Percentiles rank a stretch among this genome's conserved stretches.
These are phyloP conservation scores for Aspergillus candidus DNA, from an alignment of 2,329 filamentous ascomycete genomes.

Conservation along the genomic window DNA sequence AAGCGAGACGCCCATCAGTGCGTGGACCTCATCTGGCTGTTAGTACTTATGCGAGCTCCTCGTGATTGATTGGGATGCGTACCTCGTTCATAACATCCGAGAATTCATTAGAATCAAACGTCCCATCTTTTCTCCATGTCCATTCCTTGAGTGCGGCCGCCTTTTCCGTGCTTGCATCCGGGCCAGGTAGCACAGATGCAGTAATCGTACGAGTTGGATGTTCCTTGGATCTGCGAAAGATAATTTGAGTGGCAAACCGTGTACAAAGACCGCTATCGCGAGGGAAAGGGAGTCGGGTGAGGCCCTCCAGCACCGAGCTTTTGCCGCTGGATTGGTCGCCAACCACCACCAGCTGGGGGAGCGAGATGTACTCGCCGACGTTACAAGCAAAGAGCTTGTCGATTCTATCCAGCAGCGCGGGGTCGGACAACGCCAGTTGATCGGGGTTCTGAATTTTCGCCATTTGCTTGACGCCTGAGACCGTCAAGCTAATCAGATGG, in stretches of 20 bases:
- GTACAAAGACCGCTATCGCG: slow-evolving; percentile 38
- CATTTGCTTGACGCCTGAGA: no score
- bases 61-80: neutral
- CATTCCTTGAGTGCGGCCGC: slow-evolving; percentile 19
- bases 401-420: slow-evolving; percentile 27
- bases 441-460: no score
- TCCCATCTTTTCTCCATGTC: slow-evolving; percentile 10
- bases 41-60: neutral
- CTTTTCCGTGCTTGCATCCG: slow-evolving; percentile 15
- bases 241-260: slow-evolving; percentile 44
- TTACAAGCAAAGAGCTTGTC: slow-evolving; percentile 32
- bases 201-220: slow-evolving; percentile 15
- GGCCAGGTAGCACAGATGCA: slow-evolving; percentile 35
- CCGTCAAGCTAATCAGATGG: no score
- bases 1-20: slow-evolving; percentile 18
- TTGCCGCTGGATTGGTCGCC: slow-evolving; percentile 40
- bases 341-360: slow-evolving; percentile 34
- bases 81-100: slow-evolving; percentile 23
- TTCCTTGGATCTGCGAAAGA: slow-evolving; percentile 28
- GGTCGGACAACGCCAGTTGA: slow-evolving; percentile 10
- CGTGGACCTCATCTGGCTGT: slow-evolving; percentile 14
- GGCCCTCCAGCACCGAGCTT: slow-evolving; percentile 27
- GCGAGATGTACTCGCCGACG: slow-evolving; percentile 26
- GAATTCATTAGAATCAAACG: slow-evolving; percentile 17
- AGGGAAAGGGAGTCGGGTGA: slow-evolving; percentile 26